Evolutionary conservation across 1,284 basidiomycete species (phyloP), one percentile per base, ranked within the genome.

Genomic region (Cystobasidiaceae sp.): DNA sequence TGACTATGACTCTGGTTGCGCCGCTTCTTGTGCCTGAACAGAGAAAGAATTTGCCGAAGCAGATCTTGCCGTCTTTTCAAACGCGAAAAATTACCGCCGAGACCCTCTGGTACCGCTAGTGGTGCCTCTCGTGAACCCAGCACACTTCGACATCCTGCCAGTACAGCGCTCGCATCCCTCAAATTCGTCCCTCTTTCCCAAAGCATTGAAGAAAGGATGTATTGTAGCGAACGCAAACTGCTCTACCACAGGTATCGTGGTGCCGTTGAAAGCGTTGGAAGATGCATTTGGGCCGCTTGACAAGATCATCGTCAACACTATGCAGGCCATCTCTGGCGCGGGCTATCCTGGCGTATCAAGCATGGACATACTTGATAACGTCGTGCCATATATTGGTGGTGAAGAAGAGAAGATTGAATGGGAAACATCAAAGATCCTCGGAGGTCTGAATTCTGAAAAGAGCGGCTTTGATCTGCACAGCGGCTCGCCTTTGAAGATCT

Each of bases 221-320:
- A 94, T 99, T 76, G 87, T 98, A 69, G 94, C 92, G 64, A 99
- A 99, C 77, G 96, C 96, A 71, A 98, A 98, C 80, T 98, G 96
- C 80, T 90, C 91, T 34, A 97, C 96, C 17, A 99, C 96, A 1
- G 94, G 89, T 28, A 82, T 90, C 69, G 92, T 96, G 68, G 86
- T 98, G 45, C 92, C 93, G 13, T 85, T 99, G 70, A 85, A 86
- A 63, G 94, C 94, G 0, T 84, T 99, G 71, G 93, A 97, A 79
- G 85, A 85, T 70, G 83, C 87, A 0, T 99, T 98, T 71, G 96
- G 96, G 1, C 92, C 93, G 15, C 81, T 99, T 72, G 91, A 97
- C 73, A 85, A 85, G 11, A 85, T 92, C 71, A 80, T 97, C 74
- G 87, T 93, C 75, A 94, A 90, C 23, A 99, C 96, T 1, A 86